Evolutionary conservation across 805 yeast species (phyloP).

Genomic region (Candida mattraensis): DNA sequence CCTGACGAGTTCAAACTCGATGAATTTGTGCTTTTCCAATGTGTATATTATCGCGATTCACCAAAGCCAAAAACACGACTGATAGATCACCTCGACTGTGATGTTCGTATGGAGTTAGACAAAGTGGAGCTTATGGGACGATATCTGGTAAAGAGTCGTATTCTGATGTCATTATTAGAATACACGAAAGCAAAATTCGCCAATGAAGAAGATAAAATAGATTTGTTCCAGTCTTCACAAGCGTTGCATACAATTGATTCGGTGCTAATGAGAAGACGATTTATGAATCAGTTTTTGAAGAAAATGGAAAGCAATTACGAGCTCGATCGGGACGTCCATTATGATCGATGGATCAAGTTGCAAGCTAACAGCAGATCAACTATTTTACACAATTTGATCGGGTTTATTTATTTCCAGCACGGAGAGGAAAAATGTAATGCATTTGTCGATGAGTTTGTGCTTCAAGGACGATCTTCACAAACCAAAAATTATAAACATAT

Average conservation of each 20-base stretch:
- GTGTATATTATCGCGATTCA: conserved; percentile 21
- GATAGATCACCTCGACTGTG: conserved; percentile 5
- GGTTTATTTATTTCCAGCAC: conserved; percentile 27
- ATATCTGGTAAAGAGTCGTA: conserved; percentile 5
- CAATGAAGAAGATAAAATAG: conserved; percentile 4
- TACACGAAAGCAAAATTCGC: conserved; percentile 5
- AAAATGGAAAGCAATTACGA: conserved; percentile 8
- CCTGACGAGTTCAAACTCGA: conserved; percentile 25
- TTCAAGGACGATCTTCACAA: conserved; percentile 23
- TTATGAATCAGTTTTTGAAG: conserved; percentile 26
- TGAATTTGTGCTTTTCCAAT: conserved; percentile 21
- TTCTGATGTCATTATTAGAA: conserved; percentile 8
- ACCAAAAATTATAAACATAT: conserved; percentile 23
- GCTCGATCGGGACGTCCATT: conserved; percentile 9
- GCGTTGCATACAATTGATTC: conserved; percentile 5
- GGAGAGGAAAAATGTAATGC: conserved; percentile 19
- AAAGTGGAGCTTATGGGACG: conserved; percentile 12
- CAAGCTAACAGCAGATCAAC: conserved; percentile 19
- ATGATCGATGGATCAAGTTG: conserved; percentile 18
- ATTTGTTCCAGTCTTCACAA: conserved; percentile 6
- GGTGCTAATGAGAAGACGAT: conserved; percentile 14
- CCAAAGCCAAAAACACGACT: conserved; percentile 12
- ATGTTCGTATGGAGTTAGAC: conserved; percentile 10
- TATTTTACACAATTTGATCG: conserved; percentile 25
- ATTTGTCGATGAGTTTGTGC: conserved; percentile 31